Evolutionary conservation across 257 asterid species (phyloP).

Genomic region (Solanum clarkiae): DNA sequence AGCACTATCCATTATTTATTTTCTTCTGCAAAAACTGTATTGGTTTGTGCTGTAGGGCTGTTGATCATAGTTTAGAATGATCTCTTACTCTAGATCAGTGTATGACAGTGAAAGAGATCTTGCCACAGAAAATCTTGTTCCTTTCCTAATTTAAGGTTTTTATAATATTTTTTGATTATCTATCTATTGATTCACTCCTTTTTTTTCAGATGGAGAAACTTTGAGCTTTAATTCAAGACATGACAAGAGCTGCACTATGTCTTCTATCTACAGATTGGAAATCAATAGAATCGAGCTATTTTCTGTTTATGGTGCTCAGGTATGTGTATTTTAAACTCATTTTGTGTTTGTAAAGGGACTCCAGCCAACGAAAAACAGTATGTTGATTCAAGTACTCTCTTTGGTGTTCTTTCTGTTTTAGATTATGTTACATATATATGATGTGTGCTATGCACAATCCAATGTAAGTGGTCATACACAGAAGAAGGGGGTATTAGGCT

Average conservation of each 20-base stretch:
- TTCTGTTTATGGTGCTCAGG: conserved; percentile 75
- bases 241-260: conserved; percentile 25
- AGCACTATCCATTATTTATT: background rate
- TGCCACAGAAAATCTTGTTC: background rate
- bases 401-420: background rate
- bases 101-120: background rate
- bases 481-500: background rate
- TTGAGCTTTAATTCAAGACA: conserved; percentile 21
- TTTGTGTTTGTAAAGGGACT: background rate
- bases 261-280: conserved; percentile 65
- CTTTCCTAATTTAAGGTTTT: background rate
- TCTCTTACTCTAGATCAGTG: background rate
- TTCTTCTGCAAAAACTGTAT: background rate
- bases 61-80: background rate
- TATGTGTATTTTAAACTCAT: conserved; percentile 13
- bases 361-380: background rate
- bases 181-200: background rate
- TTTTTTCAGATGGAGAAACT: conserved; percentile 39
- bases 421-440: background rate
- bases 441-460: background rate
- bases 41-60: background rate
- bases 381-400: background rate
- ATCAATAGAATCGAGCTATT: conserved; percentile 46
- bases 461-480: background rate
- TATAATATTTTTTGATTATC: background rate